Conservation (phyloP, 169 alveolate species). For the Pseudocohnilembus persalinus region DNA sequence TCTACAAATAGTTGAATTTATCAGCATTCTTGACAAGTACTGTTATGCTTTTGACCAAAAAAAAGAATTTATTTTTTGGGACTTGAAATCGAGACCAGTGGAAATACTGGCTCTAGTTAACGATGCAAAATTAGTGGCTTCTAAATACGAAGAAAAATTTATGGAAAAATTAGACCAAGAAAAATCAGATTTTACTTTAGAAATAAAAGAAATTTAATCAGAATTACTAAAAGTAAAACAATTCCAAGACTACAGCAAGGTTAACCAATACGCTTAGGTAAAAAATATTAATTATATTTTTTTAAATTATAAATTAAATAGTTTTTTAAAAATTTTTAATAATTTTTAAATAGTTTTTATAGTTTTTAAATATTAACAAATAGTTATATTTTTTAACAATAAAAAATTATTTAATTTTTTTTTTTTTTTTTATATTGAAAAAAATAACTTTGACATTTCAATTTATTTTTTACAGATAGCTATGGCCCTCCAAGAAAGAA, state of each 20-base stretch:
- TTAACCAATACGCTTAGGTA: constrained; percentile 45
- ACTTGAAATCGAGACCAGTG: constrained; percentile 54
- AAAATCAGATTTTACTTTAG: constrained; percentile 48
- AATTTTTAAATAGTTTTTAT: too few species aligned
- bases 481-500: constrained; percentile 40
- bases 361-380: too few species aligned
- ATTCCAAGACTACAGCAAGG: constrained; percentile 47
- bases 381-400: too few species aligned
- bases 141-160: constrained; percentile 50
- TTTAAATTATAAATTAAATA: too few species aligned
- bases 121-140: constrained; percentile 46
- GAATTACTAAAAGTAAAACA: constrained; percentile 53
- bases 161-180: constrained; percentile 60
- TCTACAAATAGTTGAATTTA: constrained; percentile 45
- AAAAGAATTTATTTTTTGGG: constrained; percentile 53
- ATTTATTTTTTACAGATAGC: constrained; percentile 7
- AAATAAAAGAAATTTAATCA: constrained; percentile 32
- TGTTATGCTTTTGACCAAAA: constrained; percentile 45
- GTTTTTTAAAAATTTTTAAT: too few species aligned
- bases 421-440: neutral
- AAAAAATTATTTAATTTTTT: constrained; percentile 8
- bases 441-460: constrained; percentile 3
- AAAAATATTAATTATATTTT: too few species aligned
- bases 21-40: constrained; percentile 55
- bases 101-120: constrained; percentile 48